Percentiles rank a stretch among this genome's conserved stretches.
These are phyloP conservation scores for Acanthamoeba divionensis DNA, from an alignment of 208 protist genomes.

Conservation along the genomic window DNA sequence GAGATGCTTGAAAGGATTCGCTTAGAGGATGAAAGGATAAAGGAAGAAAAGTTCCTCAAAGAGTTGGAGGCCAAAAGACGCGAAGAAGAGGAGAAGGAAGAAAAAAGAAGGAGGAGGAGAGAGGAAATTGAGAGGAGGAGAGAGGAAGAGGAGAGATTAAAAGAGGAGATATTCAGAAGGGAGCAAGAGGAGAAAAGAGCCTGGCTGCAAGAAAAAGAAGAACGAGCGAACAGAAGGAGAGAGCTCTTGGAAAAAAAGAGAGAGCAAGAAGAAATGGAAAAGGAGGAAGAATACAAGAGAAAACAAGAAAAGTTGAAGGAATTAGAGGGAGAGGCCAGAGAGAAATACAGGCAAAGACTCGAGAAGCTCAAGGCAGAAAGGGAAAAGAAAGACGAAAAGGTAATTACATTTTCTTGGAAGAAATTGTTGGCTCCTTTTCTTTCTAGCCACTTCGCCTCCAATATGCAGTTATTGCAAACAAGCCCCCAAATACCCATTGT, in stretches of 20 bases:
- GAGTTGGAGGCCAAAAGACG: neutral
- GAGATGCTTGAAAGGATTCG: neutral
- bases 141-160: neutral
- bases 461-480: too few species aligned
- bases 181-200: neutral
- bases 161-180: constrained; percentile 13
- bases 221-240: neutral
- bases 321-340: neutral
- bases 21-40: neutral
- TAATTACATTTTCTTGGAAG: neutral
- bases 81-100: neutral
- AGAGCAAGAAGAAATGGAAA: neutral
- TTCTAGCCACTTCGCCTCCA: too few species aligned
- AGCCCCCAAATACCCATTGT: neutral
- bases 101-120: neutral
- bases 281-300: neutral
- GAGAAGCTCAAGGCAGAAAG: neutral
- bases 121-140: neutral
- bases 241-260: neutral
- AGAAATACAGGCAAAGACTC: neutral
- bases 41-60: neutral
- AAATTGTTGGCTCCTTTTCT: neutral
- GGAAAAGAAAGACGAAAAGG: neutral
- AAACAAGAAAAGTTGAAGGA: too few species aligned
- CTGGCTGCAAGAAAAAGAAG: neutral